Evolutionary conservation across 164 flowering plant genomes (phyloP).

Genomic region (Saururus chinensis): DNA sequence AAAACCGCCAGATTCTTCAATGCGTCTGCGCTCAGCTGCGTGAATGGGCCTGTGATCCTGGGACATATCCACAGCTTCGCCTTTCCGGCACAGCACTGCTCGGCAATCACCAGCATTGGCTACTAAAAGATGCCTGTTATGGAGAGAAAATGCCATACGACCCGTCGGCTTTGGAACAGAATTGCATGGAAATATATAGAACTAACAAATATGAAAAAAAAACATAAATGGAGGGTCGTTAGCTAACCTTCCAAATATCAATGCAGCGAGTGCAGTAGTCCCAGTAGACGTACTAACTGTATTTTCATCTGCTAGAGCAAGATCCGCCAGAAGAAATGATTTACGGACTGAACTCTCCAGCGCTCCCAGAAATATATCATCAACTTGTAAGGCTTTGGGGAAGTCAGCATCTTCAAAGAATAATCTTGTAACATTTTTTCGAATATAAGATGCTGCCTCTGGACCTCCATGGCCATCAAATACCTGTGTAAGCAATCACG

Average conservation of each 20-base stretch:
- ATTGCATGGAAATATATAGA: background rate
- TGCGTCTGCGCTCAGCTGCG: conserved; percentile 41
- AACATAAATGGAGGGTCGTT: background rate
- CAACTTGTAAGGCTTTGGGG: conserved; percentile 38
- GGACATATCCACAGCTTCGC: conserved; percentile 73
- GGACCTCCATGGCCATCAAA: conserved; percentile 98
- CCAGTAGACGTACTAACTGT: conserved; percentile 62
- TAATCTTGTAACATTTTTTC: conserved; percentile 45
- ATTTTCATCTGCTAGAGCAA: conserved; percentile 63
- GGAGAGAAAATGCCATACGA: background rate
- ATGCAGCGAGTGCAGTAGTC: conserved; percentile 77
- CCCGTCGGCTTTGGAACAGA: background rate
- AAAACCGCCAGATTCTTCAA: conserved; percentile 55
- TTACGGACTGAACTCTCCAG: conserved; percentile 45
- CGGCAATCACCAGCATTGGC: conserved; percentile 94
- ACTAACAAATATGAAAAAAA: background rate
- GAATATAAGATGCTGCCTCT: conserved; percentile 77
- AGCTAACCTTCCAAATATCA: conserved; percentile 65
- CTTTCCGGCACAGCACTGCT: conserved; percentile 81
- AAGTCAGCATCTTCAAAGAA: conserved; percentile 63
- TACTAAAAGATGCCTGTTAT: conserved; percentile 57
- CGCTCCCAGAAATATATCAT: conserved; percentile 38
- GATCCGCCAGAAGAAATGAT: conserved; percentile 66
- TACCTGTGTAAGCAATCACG: conserved; percentile 29
- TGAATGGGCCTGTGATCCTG: conserved; percentile 67